Percentiles rank a stretch among this genome's conserved stretches.
Conservation (phyloP, 805 yeast genomes). For the Saturnispora sekii region DNA sequence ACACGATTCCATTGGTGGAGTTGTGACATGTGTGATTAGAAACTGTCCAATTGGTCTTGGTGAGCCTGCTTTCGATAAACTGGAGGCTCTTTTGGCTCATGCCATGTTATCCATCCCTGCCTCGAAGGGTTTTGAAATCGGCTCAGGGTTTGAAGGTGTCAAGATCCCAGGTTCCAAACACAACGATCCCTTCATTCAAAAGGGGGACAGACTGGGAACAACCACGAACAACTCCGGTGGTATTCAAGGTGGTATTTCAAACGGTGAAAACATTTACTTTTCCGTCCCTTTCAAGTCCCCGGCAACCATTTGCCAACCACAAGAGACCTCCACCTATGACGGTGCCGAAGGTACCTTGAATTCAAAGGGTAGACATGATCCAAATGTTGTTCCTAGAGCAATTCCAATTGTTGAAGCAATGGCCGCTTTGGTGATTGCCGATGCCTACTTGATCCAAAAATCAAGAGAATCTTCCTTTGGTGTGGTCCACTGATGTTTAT, state of each 20-base stretch:
- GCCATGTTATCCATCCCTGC: constrained; percentile 98
- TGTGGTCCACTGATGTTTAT: constrained; percentile 16
- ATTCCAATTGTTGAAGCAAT: constrained; percentile 97
- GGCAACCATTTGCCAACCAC: constrained; percentile 93
- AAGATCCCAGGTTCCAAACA: constrained; percentile 86
- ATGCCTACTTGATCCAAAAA: constrained; percentile 75
- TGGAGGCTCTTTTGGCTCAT: constrained; percentile 92
- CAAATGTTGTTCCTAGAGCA: constrained; percentile 97
- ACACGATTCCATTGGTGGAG: constrained; percentile 94
- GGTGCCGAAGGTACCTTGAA: constrained; percentile 83
- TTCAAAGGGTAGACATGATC: constrained; percentile 98
- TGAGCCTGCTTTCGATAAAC: constrained; percentile 94
- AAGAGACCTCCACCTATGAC: constrained; percentile 77
- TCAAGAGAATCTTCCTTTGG: constrained; percentile 56
- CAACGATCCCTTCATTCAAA: constrained; percentile 75
- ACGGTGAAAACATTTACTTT: constrained; percentile 92
- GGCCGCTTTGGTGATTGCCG: constrained; percentile 93
- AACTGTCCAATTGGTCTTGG: constrained; percentile 95
- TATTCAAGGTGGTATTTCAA: constrained; percentile 95
- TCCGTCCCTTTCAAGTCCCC: constrained; percentile 97
- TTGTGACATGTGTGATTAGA: constrained; percentile 93
- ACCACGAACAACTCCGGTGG: constrained; percentile 92
- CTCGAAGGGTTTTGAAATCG: constrained; percentile 95
- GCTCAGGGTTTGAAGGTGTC: constrained; percentile 91
- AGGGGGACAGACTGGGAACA: constrained; percentile 62